Base-by-base conservation (phyloP, 305 asterid genomes). In the Nicotiana rustica region DNA sequence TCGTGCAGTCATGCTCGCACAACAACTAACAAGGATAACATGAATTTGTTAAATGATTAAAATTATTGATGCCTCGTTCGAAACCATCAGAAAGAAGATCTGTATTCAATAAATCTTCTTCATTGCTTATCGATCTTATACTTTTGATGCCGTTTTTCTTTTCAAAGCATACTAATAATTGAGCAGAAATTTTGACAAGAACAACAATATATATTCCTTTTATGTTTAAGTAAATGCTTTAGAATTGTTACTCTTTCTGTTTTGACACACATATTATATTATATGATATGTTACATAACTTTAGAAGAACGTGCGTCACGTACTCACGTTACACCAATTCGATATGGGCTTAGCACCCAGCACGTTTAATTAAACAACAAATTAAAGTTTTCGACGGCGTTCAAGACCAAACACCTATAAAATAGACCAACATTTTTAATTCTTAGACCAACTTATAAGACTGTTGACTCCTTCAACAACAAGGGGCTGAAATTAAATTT, bases 101-200 rank as follows among this genome's bases (percentile, higher is more conserved):
- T 38, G 77, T 38, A 18, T 69, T 69, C 21, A 69, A 47, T 25
- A 68, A 68, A 36, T 68, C 36, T 35, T 35, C 56, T 49, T 49
- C 56, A 12, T 49, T 10, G 12, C 56, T 49, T 49, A 25, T 25
- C 29, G 29, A 9, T 12, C 56, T 49, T 49, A 49, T 10, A 49
- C 3, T 9, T 49, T 3, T 49, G 56, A 14, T 3, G 2, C 56
- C 15, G 12, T 49, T 49, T 49, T 49, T 49, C 56, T 49, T 49
- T 10, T 10, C 56, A 49, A 49, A 49, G 4, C 56, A 49, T 10
- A 49, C 56, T 49, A 49, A 10, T 12, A 12, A 12, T 14, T 49
- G 56, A 10, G 15, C 41, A 4, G 41, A 36, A 47, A 49, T 49
- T 49, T 49, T 49, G 56, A 49, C 56, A 10, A 49, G 56, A 70